Base-by-base conservation (phyloP, 1,139 yeast species). In the Diutina neorugosa region DNA sequence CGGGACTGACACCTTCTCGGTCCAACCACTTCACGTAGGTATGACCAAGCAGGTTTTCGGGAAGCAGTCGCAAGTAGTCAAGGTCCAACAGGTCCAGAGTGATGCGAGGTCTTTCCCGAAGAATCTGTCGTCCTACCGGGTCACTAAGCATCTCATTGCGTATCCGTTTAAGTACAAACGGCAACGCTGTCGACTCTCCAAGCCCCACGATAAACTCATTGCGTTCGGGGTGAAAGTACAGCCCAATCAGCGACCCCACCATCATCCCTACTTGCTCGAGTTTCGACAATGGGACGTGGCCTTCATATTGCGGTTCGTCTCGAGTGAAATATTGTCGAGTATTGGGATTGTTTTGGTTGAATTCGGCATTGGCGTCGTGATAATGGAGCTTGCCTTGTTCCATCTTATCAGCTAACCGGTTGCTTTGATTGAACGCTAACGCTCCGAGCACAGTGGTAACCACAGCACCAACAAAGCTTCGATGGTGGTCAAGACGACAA, bases 1-100 rank as follows among this genome's bases (percentile, higher is more conserved):
- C 98, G 1, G 98, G 97, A 11, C 94, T 84, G 0, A 89, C 96
- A 0, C 93, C 89, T 65, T 94, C 98, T 49, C 81, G 75, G 56
- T 85, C 86, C 19, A 90, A 74, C 97, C 97, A 90, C 50, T 77
- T 73, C 52, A 85, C 77, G 64, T 90, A 94, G 14, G 84, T 80
- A 53, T 78, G 73, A 2, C 98, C 99, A 44, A 94, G 71, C 0
- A 96, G 77, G 60, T 82, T 82, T n/a, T 70, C 71, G 0, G 96
- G 94, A 55, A 85, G 70, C 47, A 66, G 62, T 31, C 84, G 70
- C 53, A 93, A 73, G 55, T 80, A 68, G 9, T 77, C 84, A 60
- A 87, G 73, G 62, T 89, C 75, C 51, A 93, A 71, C 2, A 88
- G 76, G 2, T 80, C 76, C 0, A 90, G 79, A 0, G 95, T 88